Evolutionary conservation across 495 filamentous ascomycete species (phyloP).

Genomic region (Podospora comata): DNA sequence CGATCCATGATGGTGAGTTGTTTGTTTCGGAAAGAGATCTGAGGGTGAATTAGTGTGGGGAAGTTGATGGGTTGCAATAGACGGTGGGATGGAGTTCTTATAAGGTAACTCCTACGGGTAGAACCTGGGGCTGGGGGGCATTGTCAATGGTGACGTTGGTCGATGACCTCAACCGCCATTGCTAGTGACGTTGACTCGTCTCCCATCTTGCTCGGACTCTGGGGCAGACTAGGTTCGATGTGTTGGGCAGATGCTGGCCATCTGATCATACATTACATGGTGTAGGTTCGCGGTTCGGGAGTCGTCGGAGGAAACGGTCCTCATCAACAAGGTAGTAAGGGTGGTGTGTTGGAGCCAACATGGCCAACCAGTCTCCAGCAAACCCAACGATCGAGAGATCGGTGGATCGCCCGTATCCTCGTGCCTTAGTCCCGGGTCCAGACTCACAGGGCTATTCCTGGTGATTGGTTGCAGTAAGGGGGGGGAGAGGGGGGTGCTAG

Average conservation of each 20-base stretch:
- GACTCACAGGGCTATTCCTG: neutral
- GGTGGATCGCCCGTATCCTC: neutral
- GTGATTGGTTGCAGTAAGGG: neutral
- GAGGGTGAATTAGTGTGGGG: conserved; percentile 14
- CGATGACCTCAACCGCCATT: neutral
- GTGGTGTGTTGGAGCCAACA: neutral
- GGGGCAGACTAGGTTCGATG: neutral
- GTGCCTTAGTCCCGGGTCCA: neutral
- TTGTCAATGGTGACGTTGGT: neutral
- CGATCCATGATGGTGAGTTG: conserved; percentile 48
- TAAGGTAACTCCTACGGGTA: neutral
- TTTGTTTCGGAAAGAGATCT: conserved; percentile 16
- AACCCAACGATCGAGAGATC: neutral
- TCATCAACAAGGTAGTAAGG: neutral
- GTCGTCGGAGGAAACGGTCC: neutral
- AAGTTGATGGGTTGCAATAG: neutral
- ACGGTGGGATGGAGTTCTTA: neutral
- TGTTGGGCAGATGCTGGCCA: neutral
- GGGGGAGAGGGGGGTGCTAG: neutral
- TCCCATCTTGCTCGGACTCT: neutral
- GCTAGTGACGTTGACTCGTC: neutral
- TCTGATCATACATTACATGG: neutral
- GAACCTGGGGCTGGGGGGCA: neutral
- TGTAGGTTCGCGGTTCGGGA: neutral
- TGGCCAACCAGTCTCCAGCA: neutral